Evolutionary conservation across 2,329 filamentous ascomycete species (phyloP), one percentile per base, ranked within the genome.

Genomic region (Claviceps sp.): DNA sequence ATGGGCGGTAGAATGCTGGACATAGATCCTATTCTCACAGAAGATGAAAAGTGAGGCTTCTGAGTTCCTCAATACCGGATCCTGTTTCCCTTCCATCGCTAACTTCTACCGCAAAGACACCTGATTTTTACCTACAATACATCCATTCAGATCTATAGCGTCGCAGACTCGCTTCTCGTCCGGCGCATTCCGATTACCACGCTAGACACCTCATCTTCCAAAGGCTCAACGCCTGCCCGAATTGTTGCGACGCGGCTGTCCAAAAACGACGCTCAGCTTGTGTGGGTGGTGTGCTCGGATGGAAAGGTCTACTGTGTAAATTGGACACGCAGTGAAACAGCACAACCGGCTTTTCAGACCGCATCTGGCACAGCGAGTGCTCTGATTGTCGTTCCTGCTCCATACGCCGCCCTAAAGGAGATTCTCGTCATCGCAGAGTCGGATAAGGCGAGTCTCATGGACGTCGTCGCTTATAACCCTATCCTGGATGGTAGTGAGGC

Each of bases 121-220:
- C 65, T 96, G 41, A 82, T 96, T 53, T 66, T 95, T 52, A 80
- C 84, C 37, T 87, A 88, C 61, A 78, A 82, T 55, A 83, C 80
- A 30, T 84, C 84, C 10, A 73, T 96, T 51, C 85, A 89, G 64
- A 77, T 95, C 26, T 95, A 93, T 67, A 86, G 87, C 1, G 80
- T 87, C 34, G 73, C 80, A 57, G 89, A 89, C 51, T 97, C 93
- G 1, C 78, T 94, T 48, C 78, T 94, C 22, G 74, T 88, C 46
- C 82, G 88, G 58, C 80, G 82, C 52, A 83, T 96, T 48, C 70
- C 77, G 13, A 70, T 84, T 57, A 62, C 56, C 53, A 59, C 58
- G 38, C 54, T 61, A 40, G 64, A 65, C 47, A 50, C 60, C 34
- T 58, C 62, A 5, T 57, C 59, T 11, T 49, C 60, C 24, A 60